phyloP scores from a whole-genome alignment of 805 yeast genomes.

The Starmerella kuoi region DNA sequence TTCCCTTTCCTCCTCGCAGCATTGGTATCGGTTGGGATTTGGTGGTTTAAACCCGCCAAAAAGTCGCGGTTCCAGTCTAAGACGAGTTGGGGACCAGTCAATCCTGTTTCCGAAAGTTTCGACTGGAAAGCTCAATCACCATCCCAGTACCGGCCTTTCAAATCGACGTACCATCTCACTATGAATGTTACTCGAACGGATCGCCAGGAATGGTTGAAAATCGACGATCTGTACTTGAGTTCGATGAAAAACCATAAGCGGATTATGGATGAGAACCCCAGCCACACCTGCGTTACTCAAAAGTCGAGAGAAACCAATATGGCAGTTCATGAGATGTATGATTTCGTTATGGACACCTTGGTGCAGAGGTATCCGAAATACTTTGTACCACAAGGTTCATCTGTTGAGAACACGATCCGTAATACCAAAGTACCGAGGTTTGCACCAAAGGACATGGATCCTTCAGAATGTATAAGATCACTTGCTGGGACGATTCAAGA shows the following conservation, averaged over 20 bases:
- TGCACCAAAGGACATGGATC: not conserved
- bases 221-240: constrained; percentile 48
- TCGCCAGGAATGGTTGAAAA: constrained; percentile 44
- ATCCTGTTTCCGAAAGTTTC: constrained; percentile 5
- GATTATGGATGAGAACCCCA: constrained; percentile 10
- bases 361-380: constrained; percentile 41
- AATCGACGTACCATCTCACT: constrained; percentile 46
- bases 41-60: not conserved
- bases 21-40: not conserved
- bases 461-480: constrained; percentile 7
- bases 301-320: constrained; percentile 22
- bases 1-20: not conserved
- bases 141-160: constrained; percentile 41
- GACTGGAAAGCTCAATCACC: constrained; percentile 8
- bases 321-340: constrained; percentile 41
- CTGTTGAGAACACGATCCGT: constrained; percentile 10
- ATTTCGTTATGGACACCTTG: constrained; percentile 33
- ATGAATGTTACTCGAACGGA: constrained; percentile 44
- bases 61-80: constrained; percentile 1
- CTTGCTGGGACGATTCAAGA: constrained; percentile 39
- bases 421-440: constrained; percentile 6
- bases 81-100: not conserved
- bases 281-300: constrained; percentile 7
- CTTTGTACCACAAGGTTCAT: constrained; percentile 28
- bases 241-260: constrained; percentile 23